Conservation (phyloP, 148 eudicot species). For the Vaccinium darrowii region DNA sequence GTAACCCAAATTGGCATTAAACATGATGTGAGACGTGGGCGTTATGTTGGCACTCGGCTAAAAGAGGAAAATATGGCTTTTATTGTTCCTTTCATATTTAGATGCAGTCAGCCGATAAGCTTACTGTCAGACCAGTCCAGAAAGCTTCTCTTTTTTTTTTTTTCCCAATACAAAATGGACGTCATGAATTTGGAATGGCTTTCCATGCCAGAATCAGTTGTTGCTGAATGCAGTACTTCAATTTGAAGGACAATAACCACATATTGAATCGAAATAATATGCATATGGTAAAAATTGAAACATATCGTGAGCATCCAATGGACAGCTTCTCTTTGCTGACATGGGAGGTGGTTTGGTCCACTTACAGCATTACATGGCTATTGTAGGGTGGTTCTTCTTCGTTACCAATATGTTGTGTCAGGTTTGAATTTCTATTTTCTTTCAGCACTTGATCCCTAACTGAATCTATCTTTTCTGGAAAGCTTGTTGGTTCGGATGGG, state of each 20-base stretch:
- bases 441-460: conserved; percentile 6
- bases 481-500: conserved; percentile 71
- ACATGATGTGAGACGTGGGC: not conserved
- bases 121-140: not conserved
- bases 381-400: not conserved
- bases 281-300: not conserved
- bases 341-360: not conserved
- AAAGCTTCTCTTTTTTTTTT: not conserved
- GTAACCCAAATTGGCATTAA: not conserved
- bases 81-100: not conserved
- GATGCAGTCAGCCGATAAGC: not conserved
- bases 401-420: not conserved
- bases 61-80: not conserved
- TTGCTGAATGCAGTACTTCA: not conserved
- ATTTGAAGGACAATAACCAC: not conserved
- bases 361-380: not conserved
- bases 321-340: not conserved
- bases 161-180: not conserved
- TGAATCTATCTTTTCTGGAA: conserved; percentile 16
- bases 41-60: not conserved
- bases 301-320: not conserved
- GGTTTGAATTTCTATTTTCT: not conserved
- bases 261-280: not conserved
- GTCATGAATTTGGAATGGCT: not conserved
- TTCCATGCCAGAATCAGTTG: not conserved